Conservation (phyloP, 805 yeast genomes). For the Metahyphopichia silvanorum region DNA sequence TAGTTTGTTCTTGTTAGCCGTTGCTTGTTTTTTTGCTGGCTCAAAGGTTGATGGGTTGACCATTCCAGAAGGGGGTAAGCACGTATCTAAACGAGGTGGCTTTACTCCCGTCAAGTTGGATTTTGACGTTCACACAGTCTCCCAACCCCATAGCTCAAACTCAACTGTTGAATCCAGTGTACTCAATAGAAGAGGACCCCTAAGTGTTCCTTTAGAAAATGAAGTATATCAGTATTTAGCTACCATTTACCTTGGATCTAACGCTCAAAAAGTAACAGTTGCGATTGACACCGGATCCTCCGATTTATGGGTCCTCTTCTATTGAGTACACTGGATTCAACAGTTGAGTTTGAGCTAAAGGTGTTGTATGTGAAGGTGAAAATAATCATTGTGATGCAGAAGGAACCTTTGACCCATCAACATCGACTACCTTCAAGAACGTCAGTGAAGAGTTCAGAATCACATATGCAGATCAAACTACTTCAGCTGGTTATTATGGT, state of each 20-base stretch:
- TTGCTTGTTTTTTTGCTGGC: background rate
- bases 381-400: slow-evolving; percentile 10
- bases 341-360: background rate
- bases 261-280: slow-evolving; percentile 5
- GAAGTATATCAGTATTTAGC: too few species aligned
- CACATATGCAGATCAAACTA: slow-evolving; percentile 38
- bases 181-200: too few species aligned
- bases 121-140: background rate
- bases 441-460: slow-evolving; percentile 14
- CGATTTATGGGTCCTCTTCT: slow-evolving; percentile 8
- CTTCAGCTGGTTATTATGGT: slow-evolving; percentile 48
- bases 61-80: background rate
- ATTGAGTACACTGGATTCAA: too few species aligned
- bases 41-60: background rate
- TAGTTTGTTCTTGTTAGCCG: background rate
- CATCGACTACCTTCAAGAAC: slow-evolving; percentile 28
- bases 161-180: background rate
- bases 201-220: too few species aligned
- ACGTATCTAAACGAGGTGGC: background rate
- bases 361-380: too few species aligned
- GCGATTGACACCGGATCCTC: slow-evolving; percentile 8
- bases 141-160: background rate
- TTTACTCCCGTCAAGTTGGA: background rate
- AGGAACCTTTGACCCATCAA: slow-evolving; percentile 35
- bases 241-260: slow-evolving; percentile 4